A percentile compares a stretch with the other conserved stretches of the same genome.
These are phyloP conservation scores for Trametes polyzona DNA, from an alignment of 1,284 basidiomycete species.

Conservation along the genomic window DNA sequence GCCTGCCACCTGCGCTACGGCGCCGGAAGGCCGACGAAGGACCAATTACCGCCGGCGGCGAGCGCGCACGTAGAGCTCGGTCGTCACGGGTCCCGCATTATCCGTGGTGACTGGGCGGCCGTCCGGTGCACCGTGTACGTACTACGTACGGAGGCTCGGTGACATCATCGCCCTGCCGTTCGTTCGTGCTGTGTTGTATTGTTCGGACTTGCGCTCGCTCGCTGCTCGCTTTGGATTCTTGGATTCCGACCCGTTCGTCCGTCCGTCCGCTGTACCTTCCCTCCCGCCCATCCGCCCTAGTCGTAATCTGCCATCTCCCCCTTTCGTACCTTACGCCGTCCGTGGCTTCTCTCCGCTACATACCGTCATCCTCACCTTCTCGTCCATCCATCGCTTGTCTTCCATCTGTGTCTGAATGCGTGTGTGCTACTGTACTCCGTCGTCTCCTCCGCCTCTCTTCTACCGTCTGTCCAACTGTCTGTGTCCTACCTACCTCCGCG, in stretches of 20 bases:
- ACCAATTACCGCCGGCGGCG: neutral
- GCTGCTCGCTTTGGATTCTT: neutral
- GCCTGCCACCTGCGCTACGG: neutral
- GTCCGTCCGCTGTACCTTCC: neutral
- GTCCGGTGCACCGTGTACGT: neutral
- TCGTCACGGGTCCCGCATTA: neutral
- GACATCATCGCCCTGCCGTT: constrained; percentile 10
- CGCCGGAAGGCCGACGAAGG: neutral
- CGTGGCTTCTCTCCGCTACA: neutral
- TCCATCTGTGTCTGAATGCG: neutral
- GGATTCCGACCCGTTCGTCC: neutral
- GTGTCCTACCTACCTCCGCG: too few species aligned
- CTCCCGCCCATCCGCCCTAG: too few species aligned
- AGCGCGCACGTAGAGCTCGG: constrained; percentile 1
- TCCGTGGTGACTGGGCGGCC: too few species aligned
- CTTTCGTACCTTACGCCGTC: neutral
- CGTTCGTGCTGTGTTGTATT: neutral
- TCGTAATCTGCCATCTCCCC: neutral
- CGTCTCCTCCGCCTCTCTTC: neutral
- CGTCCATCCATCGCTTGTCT: too few species aligned
- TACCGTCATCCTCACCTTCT: neutral
- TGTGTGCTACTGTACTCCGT: neutral
- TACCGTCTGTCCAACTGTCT: neutral
- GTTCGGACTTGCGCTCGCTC: neutral
- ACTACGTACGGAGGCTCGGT: neutral